Evolutionary conservation across 495 filamentous ascomycete genomes (phyloP).

Genomic region (Talaromyces stipitatus): DNA sequence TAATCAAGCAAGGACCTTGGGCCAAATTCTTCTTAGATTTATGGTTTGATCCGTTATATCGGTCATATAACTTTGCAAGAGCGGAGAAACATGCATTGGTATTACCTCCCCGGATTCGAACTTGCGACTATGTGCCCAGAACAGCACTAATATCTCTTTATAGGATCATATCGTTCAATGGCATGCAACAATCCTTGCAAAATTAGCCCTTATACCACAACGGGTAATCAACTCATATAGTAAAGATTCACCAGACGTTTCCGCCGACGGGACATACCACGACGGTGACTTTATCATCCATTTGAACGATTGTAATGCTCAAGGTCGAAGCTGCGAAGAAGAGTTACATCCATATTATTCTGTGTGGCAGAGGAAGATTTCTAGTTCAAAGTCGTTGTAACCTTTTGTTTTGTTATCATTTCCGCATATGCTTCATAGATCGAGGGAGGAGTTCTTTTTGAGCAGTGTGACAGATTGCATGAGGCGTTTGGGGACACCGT

Average conservation of each 20-base stretch:
- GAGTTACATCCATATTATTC: slow-evolving; percentile 54
- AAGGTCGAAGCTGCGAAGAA: slow-evolving; percentile 55
- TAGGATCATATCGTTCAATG: slow-evolving; percentile 92
- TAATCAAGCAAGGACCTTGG: slow-evolving; percentile 83
- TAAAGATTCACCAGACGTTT: slow-evolving; percentile 34
- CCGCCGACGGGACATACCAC: slow-evolving; percentile 38
- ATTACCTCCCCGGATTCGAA: slow-evolving; percentile 19
- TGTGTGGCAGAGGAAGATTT: slow-evolving; percentile 30
- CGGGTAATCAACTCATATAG: slow-evolving; percentile 71
- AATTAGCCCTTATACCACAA: slow-evolving; percentile 80
- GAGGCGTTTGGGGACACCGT: background rate
- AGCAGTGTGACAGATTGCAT: background rate
- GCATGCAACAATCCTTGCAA: slow-evolving; percentile 95
- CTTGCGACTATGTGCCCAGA: background rate
- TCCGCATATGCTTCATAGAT: background rate
- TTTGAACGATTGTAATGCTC: slow-evolving; percentile 61
- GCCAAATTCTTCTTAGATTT: slow-evolving; percentile 87
- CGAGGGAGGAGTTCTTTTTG: background rate
- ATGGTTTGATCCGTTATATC: slow-evolving; percentile 93
- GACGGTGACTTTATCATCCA: slow-evolving; percentile 84
- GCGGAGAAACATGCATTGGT: slow-evolving; percentile 90
- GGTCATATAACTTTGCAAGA: slow-evolving; percentile 91
- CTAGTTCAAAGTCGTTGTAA: background rate
- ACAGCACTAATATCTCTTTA: background rate
- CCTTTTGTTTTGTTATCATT: background rate